These are phyloP conservation scores for Tinospora cordifolia DNA, from an alignment of 164 flowering plant species.

Conservation along the genomic window DNA sequence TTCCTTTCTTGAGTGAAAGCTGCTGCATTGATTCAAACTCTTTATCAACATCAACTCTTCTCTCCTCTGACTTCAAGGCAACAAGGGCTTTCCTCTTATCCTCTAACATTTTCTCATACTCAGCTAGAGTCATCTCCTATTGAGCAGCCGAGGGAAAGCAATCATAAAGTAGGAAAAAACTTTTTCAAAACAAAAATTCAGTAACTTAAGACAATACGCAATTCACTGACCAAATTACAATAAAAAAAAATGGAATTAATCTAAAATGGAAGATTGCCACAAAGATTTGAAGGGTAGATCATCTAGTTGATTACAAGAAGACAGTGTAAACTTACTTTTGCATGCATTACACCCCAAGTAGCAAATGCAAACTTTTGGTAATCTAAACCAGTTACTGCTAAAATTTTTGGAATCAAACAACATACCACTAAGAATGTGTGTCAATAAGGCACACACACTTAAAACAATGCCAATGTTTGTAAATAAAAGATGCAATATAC, in stretches of 20 bases:
- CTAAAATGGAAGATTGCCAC: neutral
- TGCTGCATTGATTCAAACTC: constrained; percentile 39
- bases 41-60: constrained; percentile 31
- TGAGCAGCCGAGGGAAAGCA: constrained; percentile 2
- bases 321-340: neutral
- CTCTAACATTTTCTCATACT: constrained; percentile 60
- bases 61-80: constrained; percentile 40
- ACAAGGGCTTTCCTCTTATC: constrained; percentile 54
- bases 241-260: neutral
- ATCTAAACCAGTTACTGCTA: too few relatives aligned
- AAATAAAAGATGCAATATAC: too few relatives aligned
- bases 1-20: constrained; percentile 47
- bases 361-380: neutral
- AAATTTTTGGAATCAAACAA: too few relatives aligned
- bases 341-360: neutral
- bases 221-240: neutral
- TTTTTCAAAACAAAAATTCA: neutral
- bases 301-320: neutral
- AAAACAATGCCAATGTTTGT: too few relatives aligned
- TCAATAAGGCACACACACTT: too few relatives aligned
- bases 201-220: neutral
- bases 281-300: neutral
- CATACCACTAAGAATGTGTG: too few relatives aligned
- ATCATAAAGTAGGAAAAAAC: neutral
- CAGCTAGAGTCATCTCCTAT: constrained; percentile 77